Evolutionary conservation across 139 green algal genomes (phyloP), one percentile per base, ranked within the genome.

Genomic region (Desmodesmus armatus): DNA sequence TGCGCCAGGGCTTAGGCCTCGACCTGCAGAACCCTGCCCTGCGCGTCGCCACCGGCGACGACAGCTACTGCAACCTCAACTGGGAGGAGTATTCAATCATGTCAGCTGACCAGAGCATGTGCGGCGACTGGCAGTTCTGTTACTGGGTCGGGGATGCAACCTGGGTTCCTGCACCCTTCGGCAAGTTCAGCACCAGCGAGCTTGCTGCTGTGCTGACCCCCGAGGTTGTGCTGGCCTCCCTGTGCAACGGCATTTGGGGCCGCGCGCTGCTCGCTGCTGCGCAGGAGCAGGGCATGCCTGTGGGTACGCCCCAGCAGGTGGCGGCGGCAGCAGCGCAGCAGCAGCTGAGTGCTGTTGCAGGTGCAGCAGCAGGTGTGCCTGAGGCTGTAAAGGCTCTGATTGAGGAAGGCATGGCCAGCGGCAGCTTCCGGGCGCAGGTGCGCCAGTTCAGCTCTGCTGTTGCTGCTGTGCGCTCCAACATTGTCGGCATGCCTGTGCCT

Each of bases 211-310:
- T 72, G 25, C 76, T 82, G 23, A 55, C 35, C 5, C 37, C n/a
- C 5, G 55, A 71, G 2, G 25, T 40, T 19, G 37, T 72, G 37
- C 76, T 71, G 0, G 35, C 9, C n/a, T 60, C 37, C 25, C 76
- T 82, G 55, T 5, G 23, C 11, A 82, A 82, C 29, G 76, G 76
- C 0, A 55, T 82, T 1, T 71, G 53, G 76, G 76, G 76, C 7
- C 21, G 76, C 0, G 53, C 55, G 1, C 33, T 72, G 39, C 37
- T 82, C 13, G 55, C 76, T 41, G 76, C 76, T 31, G 76, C 76
- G 3, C 39, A 47, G 35, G 53, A 71, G 55, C n/a, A n/a, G n/a
- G n/a, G n/a, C n/a, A n/a, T n/a, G n/a, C 15, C 6, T 49, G 66
- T 33, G 0, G 21, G 43, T n/a, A n/a, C n/a, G 2, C 3, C 2